Conservation (phyloP, 75 land plant species). For the Adiantum capillusveneris region DNA sequence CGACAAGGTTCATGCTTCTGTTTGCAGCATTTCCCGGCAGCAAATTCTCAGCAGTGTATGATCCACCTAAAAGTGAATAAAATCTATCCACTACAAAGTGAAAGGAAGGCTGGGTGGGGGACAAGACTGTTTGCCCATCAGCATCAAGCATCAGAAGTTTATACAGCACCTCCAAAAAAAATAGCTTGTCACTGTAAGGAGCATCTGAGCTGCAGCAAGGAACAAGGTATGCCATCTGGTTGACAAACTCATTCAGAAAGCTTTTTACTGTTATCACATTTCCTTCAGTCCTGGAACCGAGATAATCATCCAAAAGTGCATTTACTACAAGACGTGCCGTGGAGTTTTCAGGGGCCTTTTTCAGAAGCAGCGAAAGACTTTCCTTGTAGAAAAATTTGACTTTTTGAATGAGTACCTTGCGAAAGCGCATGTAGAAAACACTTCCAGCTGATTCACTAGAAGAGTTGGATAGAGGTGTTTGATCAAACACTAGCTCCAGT, state of each 20-base stretch:
- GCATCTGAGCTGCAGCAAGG: conserved; percentile 20
- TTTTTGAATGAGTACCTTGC: conserved; percentile 31
- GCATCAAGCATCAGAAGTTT: conserved; percentile 32
- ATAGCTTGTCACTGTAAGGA: conserved; percentile 19
- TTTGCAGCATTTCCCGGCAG: conserved; percentile 6
- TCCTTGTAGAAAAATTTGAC: conserved; percentile 32
- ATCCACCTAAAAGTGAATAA: conserved; percentile 10
- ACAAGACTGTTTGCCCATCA: conserved; percentile 13
- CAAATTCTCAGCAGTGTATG: neutral
- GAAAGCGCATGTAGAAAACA: conserved; percentile 31
- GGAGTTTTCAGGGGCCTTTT: conserved; percentile 19
- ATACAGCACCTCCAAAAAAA: conserved; percentile 30
- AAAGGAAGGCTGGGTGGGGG: conserved; percentile 20
- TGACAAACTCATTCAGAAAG: conserved; percentile 27
- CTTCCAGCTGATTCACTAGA: conserved; percentile 19
- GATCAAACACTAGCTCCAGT: conserved; percentile 22
- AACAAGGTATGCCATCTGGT: conserved; percentile 13
- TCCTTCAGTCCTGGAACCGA: conserved; percentile 6
- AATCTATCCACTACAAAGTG: conserved; percentile 24
- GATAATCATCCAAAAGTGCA: conserved; percentile 36
- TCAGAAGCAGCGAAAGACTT: conserved; percentile 22
- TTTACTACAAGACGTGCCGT: conserved; percentile 25
- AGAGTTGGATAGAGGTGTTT: conserved; percentile 1
- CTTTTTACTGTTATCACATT: conserved; percentile 25
- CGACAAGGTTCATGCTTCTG: conserved; percentile 12